Conservation (phyloP, 2,329 filamentous ascomycete genomes). For the Fusarium sarcochroum region DNA sequence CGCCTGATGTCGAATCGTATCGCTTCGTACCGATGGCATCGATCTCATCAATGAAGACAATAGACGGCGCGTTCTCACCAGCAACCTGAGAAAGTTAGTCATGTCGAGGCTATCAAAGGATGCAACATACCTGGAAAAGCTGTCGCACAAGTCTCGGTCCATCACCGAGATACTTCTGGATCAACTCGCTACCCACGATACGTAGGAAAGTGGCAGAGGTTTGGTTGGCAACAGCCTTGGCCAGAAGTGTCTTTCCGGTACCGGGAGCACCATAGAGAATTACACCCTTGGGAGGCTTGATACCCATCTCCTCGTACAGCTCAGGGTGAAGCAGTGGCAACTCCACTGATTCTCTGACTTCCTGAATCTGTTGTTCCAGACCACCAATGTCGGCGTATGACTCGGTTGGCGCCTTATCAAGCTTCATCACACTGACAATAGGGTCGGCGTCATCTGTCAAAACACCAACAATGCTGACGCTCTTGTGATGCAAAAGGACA, state of each 20-base stretch:
- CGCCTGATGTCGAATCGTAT: slow-evolving; percentile 96
- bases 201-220: slow-evolving; percentile 98
- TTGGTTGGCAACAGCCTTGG: slow-evolving; percentile 98
- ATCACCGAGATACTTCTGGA: slow-evolving; percentile 98
- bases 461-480: slow-evolving; percentile 96
- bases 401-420: slow-evolving; percentile 98
- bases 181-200: slow-evolving; percentile 96
- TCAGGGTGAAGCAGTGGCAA: slow-evolving; percentile 94
- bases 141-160: slow-evolving; percentile 95
- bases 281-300: slow-evolving; percentile 99
- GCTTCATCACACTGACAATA: slow-evolving; percentile 97
- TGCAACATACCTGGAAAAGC: slow-evolving; percentile 80
- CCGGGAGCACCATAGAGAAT: slow-evolving; percentile 98
- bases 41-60: slow-evolving; percentile 99
- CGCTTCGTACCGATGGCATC: slow-evolving; percentile 99
- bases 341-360: slow-evolving; percentile 97
- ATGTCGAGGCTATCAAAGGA: not conserved
- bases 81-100: slow-evolving; percentile 73
- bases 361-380: slow-evolving; percentile 94
- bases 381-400: slow-evolving; percentile 99
- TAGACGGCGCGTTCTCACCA: slow-evolving; percentile 94
- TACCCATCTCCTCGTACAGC: slow-evolving; percentile 99
- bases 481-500: slow-evolving; percentile 96
- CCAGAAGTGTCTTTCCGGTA: slow-evolving; percentile 95
- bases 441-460: slow-evolving; percentile 97